Conservation (phyloP, 768 basidiomycete species). For the Termitomyces sp. region DNA sequence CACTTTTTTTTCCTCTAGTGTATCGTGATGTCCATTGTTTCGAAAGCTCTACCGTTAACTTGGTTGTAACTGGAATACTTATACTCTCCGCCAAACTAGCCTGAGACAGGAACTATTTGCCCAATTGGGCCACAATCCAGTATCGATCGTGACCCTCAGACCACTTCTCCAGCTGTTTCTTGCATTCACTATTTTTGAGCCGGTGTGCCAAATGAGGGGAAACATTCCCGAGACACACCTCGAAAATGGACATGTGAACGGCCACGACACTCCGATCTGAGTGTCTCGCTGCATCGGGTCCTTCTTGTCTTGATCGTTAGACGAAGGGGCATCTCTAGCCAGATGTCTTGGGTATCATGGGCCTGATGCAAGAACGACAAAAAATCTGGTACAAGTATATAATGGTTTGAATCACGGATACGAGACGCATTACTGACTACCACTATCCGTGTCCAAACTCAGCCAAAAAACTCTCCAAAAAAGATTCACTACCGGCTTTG, state of each 20-base stretch:
- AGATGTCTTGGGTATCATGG: neutral
- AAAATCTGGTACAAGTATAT: neutral
- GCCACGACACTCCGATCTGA: neutral
- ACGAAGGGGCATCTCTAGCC: neutral
- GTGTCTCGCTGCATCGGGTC: too few species aligned
- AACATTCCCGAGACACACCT: neutral
- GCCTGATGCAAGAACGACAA: neutral
- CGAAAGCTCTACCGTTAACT: neutral
- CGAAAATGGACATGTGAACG: neutral
- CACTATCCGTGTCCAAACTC: neutral
- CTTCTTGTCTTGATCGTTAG: neutral
- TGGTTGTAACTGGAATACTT: neutral
- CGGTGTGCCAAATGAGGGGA: neutral
- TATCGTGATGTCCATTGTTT: neutral
- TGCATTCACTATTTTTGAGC: neutral
- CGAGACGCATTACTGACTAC: neutral
- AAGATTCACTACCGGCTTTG: slow-evolving; percentile 7
- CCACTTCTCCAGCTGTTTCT: neutral
- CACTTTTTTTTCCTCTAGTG: neutral
- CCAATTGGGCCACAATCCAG: slow-evolving; percentile 1
- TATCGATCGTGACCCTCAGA: slow-evolving; percentile 4
- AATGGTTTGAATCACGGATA: neutral
- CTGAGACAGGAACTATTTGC: neutral
- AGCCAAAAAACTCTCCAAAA: neutral
- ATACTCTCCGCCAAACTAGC: neutral